A percentile compares a stretch with the other conserved stretches of the same genome.
Conservation (phyloP, 75 land plant species). For the Sequoiadendron giganteum region DNA sequence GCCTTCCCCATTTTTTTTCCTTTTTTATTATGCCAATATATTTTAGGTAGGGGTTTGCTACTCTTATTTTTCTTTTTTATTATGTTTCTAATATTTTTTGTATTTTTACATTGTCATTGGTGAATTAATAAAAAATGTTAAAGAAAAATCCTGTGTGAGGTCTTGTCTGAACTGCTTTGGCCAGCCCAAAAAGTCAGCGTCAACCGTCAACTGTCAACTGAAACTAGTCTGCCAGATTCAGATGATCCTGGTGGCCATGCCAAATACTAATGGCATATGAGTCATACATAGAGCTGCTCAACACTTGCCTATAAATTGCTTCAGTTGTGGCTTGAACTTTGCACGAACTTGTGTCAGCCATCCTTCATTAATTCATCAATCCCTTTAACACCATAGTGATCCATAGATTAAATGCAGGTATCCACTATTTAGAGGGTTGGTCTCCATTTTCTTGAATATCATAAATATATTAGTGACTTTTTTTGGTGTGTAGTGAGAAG, state of each 20-base stretch:
- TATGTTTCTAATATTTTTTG: too few relatives aligned
- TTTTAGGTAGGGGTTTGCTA: too few relatives aligned
- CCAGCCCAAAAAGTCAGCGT: background rate
- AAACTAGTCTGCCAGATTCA: background rate
- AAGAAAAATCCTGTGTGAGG: background rate
- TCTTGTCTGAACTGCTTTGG: too few relatives aligned
- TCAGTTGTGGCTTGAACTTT: background rate
- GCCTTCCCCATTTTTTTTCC: too few relatives aligned
- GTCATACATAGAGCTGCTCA: background rate
- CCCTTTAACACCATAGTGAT: background rate
- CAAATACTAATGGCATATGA: background rate
- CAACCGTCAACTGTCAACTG: background rate
- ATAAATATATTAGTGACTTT: too few relatives aligned
- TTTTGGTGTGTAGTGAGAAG: background rate
- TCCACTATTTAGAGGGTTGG: background rate
- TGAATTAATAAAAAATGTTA: too few relatives aligned
- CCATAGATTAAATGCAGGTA: background rate
- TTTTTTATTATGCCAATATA: too few relatives aligned
- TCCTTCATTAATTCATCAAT: background rate
- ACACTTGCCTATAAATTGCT: background rate
- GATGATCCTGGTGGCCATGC: background rate
- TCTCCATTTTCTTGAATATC: background rate
- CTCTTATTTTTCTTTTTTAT: too few relatives aligned
- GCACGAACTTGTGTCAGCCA: background rate
- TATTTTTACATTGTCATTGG: too few relatives aligned